Evolutionary conservation across 2,329 filamentous ascomycete species (phyloP), one percentile per base, ranked within the genome.

Genomic region (Pyricularia pennisetigena): DNA sequence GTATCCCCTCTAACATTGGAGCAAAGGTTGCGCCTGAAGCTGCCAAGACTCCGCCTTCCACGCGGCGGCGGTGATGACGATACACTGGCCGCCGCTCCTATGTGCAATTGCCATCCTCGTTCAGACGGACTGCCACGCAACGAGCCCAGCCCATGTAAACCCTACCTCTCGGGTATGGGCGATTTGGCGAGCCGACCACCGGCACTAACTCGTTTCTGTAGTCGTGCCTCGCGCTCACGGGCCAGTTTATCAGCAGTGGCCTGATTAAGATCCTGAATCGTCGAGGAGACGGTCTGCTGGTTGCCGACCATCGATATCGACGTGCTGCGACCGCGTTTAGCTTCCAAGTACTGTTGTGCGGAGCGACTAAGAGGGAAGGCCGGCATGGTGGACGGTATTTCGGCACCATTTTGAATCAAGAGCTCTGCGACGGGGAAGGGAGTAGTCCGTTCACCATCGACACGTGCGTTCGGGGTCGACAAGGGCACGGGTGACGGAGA

Each of bases 371-470:
- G 84, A 0, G 93, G 93, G 72, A 98, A 94, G 0, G 92, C 90
- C 0, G 94, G 92, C 70, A 91, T 83, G 2, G 87, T 82, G 0
- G 82, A 76, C 0, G 95, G 94, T 41, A 98, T 90, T 70, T 97
- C 91, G 3, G 94, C 94, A 20, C 95, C 95, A 74, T 99, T 98
- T 74, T 98, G 96, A 16, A 97, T 83, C 16, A 99, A 84, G 69
- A 99, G 81, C 77, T 99, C 95, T 16, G 95, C 95, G 61, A 98
- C 84, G 0, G 95, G 89, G 76, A 99, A 99, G 0, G 94, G 86
- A 9, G 88, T 83, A 3, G 82, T 76, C 72, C 87, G 88, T 77
- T 79, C 65, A 71, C 79, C 70, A 62, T 81, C 74, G 3, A 82
- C 72, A 20, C 54, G 78, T 24, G 80, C 76, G 1, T 82, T 16